A percentile compares a stretch with the other conserved stretches of the same genome.
Evolutionary conservation across 2,329 filamentous ascomycete species (phyloP).

Genomic region (Zarea fungicola): DNA sequence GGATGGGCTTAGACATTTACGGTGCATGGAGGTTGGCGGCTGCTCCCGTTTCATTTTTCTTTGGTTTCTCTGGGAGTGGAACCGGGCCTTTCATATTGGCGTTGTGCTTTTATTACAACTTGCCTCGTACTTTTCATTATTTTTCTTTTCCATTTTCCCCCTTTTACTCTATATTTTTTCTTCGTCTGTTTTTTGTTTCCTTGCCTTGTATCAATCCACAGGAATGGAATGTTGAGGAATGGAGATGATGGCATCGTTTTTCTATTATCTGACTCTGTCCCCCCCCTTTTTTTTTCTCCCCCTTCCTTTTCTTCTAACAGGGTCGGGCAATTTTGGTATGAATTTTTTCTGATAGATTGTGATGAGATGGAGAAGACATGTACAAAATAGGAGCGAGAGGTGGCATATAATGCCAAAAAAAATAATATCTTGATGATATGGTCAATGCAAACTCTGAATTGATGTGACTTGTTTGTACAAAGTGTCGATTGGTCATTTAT

Average conservation of each 20-base stretch:
- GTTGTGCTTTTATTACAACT: slow-evolving; percentile 6
- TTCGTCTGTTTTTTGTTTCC: neutral
- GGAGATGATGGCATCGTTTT: neutral
- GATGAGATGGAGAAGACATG: slow-evolving; percentile 4
- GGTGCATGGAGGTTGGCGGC: slow-evolving; percentile 4
- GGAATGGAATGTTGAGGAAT: neutral
- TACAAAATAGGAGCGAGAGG: slow-evolving; percentile 2
- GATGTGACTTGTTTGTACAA: no score
- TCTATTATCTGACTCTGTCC: neutral
- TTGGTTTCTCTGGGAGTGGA: slow-evolving; percentile 8
- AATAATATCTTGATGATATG: neutral
- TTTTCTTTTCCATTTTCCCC: neutral
- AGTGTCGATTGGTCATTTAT: no score
- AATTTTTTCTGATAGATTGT: slow-evolving; percentile 5
- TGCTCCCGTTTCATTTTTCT: slow-evolving; percentile 11
- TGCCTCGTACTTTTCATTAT: slow-evolving; percentile 6
- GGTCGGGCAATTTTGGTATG: slow-evolving; percentile 5
- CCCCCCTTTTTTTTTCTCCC: neutral
- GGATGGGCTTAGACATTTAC: neutral
- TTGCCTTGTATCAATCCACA: neutral
- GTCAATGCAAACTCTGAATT: neutral
- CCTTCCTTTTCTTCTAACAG: neutral
- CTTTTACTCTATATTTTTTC: neutral
- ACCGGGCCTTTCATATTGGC: slow-evolving; percentile 2
- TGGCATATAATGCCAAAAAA: neutral